Base-by-base conservation (phyloP, 2,329 filamentous ascomycete species). In the Claviceps arundinis region DNA sequence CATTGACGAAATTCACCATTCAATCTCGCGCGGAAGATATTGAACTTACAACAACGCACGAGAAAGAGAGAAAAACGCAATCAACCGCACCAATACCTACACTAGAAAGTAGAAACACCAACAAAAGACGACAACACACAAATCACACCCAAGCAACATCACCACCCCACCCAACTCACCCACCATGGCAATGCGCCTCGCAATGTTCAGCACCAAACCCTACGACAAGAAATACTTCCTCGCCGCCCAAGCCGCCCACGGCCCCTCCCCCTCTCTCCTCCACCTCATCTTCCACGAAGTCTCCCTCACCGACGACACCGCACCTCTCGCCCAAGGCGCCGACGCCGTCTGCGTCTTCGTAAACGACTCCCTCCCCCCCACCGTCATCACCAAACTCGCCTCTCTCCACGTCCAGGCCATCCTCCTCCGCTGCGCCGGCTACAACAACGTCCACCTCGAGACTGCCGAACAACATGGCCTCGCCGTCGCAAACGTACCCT, bases 331-430 rank as follows among this genome's bases (percentile, higher is more conserved):
- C 2, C 60, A 66, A 1, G 73, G 70, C 38, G 71, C 74, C 53
- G 67, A 74, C 43, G 82, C 81, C 52, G 72, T 86, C 48, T 85
- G 82, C 65, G 77, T 79, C 59, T 86, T 86, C 59, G 82, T 85
- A 62, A 86, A 85, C 64, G 82, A 86, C 65, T 65, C 65, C 4
- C 68, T 84, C 19, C 67, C 72, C 50, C 70, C 65, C 5, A 60
- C 66, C 1, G 77, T 84, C 41, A 70, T 85, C 44, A 63, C 69
- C 19, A 66, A 68, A 0, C 73, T 85, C 8, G 67, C 73, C 50
- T 55, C 61, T 19, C 57, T 64, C 43, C 80, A 80, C 59, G 72
- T 82, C 45, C 71, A 72, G 47, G 78, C 77, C 50, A 71, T 85
- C 56, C 74, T 84, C 24, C 71, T 85, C 52, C 80, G 82, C 50